Base-by-base conservation (phyloP, 805 yeast genomes). In the Sungouiella blattae region DNA sequence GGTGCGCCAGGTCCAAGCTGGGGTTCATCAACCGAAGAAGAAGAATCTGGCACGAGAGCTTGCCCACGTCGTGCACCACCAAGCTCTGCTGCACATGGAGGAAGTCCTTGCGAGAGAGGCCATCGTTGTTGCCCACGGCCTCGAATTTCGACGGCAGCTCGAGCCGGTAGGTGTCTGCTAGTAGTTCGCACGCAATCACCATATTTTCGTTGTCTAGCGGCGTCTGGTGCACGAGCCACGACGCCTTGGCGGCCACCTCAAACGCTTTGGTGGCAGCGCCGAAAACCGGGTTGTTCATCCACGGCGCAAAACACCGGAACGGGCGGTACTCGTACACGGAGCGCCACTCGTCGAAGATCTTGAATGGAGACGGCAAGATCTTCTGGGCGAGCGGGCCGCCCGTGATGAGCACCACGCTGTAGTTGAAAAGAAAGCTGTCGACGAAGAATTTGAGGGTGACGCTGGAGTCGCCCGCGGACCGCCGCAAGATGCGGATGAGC, bases 361-460 rank as follows among this genome's bases (percentile, higher is more conserved):
- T 52, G 44, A 62, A 70, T 4, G 78, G 78, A 16, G 67, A 58
- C 1, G 75, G 73, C 8, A 71, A 35, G 1, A 51, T 48, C 13
- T 41, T 33, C 30, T 52, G 35, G 9, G 60, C 57, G 3, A 50
- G 39, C 13, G 46, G 49, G 2, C 60, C 50, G 12, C 73, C 57
- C 29, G 63, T 57, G 20, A 69, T 55, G 4, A 72, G 42, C 4
- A 63, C 53, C 6, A 64, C 56, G 6, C 70, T 55, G 40, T 64
- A 71, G 37, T 64, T 68, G 49, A 64, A 67, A 3, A 70, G 46
- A 39, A 68, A 71, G 25, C 73, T 68, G 34, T 72, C 77, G 15
- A 67, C 37, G 30, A 68, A 56, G 46, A 68, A 66, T 30, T 69
- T 50, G 14, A 31, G 11, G 23, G 35, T 30, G 16, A 28, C 15